Base-by-base conservation (phyloP, 805 yeast species). In the Ogataea minuta region DNA sequence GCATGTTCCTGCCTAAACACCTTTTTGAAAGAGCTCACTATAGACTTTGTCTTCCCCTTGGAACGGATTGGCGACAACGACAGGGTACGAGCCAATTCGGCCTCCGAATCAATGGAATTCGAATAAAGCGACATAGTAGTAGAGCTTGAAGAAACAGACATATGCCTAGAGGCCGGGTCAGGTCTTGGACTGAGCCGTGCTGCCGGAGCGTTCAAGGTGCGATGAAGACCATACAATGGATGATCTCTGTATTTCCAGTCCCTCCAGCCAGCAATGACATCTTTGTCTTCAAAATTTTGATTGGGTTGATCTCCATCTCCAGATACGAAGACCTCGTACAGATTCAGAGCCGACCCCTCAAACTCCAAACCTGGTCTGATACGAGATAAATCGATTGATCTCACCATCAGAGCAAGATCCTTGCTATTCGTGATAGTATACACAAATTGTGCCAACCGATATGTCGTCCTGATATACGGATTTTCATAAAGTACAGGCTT, bases 221-320 rank as follows among this genome's bases (percentile, higher is more conserved):
- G 29, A 27, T 43, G 36, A 29, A 36, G 26, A 0, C 64, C 61
- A 54, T 81, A 82, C 24, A 84, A 58, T 1, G 91, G 86, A 60
- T 83, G 89, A 36, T 74, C 75, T 45, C 86, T 72, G 53, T 73
- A 81, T 53, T 86, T 83, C 95, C 95, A 88, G 59, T 88, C 96
- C 56, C 96, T 72, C 96, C 96, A 88, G 8, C 91, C 83, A 0
- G 95, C 95, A 35, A 74, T 62, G 2, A 80, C 73, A 28, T 48
- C 45, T 13, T 46, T 41, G 9, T 52, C 46, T 15, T 45, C 46
- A 3, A 36, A 11, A 4, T 28, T 30, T 9, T 39, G 20, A 10
- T 29, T 23, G 7, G 25, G 16, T 7, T 33, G 34, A n/a, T 43
- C 35, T 21, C 35, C 39, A 8, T 47, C 43, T 2, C 48, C 56